A percentile compares a stretch with the other conserved stretches of the same genome.
phyloP scores from a whole-genome alignment of 441 rosid genomes.

The Adansonia grandidieri region DNA sequence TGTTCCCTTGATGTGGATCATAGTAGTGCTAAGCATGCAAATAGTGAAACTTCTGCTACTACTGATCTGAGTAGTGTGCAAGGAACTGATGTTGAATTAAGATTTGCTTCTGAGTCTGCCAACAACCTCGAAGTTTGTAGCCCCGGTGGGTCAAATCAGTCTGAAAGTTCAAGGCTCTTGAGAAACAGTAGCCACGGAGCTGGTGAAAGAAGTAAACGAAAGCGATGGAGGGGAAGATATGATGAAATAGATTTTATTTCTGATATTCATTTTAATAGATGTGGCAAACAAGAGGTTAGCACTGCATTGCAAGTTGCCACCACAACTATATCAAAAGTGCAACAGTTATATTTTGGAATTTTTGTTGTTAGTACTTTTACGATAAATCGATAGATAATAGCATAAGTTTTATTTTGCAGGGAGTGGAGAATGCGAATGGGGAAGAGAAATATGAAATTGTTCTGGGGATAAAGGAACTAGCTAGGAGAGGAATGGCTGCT shows the following conservation, averaged over 20 bases:
- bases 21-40: constrained; percentile 49
- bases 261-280: constrained; percentile 46
- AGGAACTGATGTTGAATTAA: constrained; percentile 59
- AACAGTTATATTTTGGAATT: constrained; percentile 42
- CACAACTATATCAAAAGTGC: constrained; percentile 37
- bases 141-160: constrained; percentile 70
- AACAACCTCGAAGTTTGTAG: constrained; percentile 72
- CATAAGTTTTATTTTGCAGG: constrained; percentile 39
- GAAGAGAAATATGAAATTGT: constrained; percentile 72
- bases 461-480: constrained; percentile 77
- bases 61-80: constrained; percentile 46
- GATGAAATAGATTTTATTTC: constrained; percentile 55
- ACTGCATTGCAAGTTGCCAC: constrained; percentile 26
- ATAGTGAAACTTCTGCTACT: constrained; percentile 53
- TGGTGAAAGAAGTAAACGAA: constrained; percentile 80
- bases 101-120: constrained; percentile 55
- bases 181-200: constrained; percentile 54
- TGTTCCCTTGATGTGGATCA: constrained; percentile 61
- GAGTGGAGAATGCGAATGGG: constrained; percentile 34
- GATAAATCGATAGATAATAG: constrained; percentile 15
- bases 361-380: constrained; percentile 14
- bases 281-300: constrained; percentile 43
- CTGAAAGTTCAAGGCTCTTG: constrained; percentile 49
- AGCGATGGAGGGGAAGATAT: constrained; percentile 86
- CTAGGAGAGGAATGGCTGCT: constrained; percentile 81